Conservation (phyloP, 306 rosid genomes). For the Cotoneaster glaucophyllus region DNA sequence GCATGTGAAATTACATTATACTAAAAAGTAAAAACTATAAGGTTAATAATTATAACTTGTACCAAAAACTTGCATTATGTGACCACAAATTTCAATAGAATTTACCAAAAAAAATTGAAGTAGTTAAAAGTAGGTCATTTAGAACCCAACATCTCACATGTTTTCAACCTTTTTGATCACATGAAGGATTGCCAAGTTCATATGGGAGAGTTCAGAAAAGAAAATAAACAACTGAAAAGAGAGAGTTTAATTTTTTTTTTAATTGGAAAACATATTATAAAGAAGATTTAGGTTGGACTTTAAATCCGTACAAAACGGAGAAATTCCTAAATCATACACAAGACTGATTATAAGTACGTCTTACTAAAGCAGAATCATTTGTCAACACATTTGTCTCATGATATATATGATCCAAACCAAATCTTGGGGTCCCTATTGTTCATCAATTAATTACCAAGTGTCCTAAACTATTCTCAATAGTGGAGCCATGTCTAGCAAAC, state of each 20-base stretch:
- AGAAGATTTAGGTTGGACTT: too few relatives aligned
- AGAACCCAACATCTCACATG: not conserved
- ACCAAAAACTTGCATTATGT: not conserved
- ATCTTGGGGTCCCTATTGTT: not conserved
- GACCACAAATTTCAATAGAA: not conserved
- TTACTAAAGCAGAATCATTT: too few relatives aligned
- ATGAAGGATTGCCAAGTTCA: not conserved
- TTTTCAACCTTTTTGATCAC: not conserved
- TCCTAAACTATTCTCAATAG: constrained; percentile 9
- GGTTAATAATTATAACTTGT: too few relatives aligned
- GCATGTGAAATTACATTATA: constrained; percentile 3
- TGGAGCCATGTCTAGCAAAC: constrained; percentile 1
- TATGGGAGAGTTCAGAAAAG: not conserved
- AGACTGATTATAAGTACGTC: too few relatives aligned
- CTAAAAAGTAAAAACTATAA: too few relatives aligned
- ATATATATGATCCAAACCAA: not conserved
- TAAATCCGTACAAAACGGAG: too few relatives aligned
- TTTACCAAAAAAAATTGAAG: not conserved
- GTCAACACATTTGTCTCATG: too few relatives aligned
- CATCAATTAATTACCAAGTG: not conserved
- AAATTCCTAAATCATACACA: too few relatives aligned
- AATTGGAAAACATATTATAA: too few relatives aligned
- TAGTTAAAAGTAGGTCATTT: not conserved
- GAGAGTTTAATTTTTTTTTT: not conserved
- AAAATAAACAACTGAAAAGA: not conserved